Evolutionary conservation across 176 grass and related monocot species (phyloP).

Genomic region (Aegilops sharonensis): DNA sequence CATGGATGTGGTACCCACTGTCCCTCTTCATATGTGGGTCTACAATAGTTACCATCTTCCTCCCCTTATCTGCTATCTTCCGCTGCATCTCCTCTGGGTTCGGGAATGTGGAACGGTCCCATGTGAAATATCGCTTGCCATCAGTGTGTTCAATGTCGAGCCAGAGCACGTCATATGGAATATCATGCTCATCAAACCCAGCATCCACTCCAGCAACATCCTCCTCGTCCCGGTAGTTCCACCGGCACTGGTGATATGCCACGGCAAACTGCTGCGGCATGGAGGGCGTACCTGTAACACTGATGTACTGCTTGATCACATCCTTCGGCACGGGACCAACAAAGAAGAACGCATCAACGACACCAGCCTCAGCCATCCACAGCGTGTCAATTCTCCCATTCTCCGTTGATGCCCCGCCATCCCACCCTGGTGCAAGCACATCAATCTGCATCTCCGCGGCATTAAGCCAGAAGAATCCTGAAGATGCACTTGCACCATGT

Average conservation of each 20-base stretch:
- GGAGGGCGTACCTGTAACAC: slow-evolving; percentile 68
- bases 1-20: slow-evolving; percentile 56
- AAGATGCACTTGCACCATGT: slow-evolving; percentile 48
- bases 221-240: slow-evolving; percentile 97
- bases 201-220: slow-evolving; percentile 80
- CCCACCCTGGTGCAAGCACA: slow-evolving; percentile 88
- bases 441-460: slow-evolving; percentile 98
- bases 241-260: slow-evolving; percentile 89
- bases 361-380: slow-evolving; percentile 94
- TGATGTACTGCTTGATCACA: slow-evolving; percentile 74
- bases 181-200: slow-evolving; percentile 84
- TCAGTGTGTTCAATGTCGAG: slow-evolving; percentile 96
- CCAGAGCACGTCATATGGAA: slow-evolving; percentile 97
- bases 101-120: slow-evolving; percentile 75
- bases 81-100: slow-evolving; percentile 79
- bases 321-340: slow-evolving; percentile 77
- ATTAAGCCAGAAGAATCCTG: slow-evolving; percentile 99
- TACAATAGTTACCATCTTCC: slow-evolving; percentile 92
- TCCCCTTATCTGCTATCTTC: slow-evolving; percentile 73
- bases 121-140: slow-evolving; percentile 93
- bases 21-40: slow-evolving; percentile 96
- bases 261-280: slow-evolving; percentile 89
- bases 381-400: slow-evolving; percentile 51
- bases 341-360: slow-evolving; percentile 83
- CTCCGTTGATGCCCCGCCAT: slow-evolving; percentile 13